Conservation (phyloP, 1,284 basidiomycete genomes). For the Gomphus sp. region DNA sequence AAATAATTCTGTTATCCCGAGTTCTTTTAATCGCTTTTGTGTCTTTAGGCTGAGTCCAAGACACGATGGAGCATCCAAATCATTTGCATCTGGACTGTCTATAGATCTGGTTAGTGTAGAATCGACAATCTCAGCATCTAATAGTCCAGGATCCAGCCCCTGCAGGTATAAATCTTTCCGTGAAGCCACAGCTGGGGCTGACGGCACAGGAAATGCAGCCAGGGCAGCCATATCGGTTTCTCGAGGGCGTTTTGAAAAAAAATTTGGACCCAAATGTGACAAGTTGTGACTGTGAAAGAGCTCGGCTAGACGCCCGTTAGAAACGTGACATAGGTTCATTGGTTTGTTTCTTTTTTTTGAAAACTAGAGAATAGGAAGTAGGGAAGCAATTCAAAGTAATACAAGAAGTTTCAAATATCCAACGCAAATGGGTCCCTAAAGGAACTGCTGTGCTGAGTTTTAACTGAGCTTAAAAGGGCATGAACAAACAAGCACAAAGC, state of each 20-base stretch:
- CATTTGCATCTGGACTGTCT: conserved; percentile 29
- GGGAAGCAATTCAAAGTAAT: too few relatives aligned
- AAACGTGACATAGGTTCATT: too few relatives aligned
- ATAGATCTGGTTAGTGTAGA: conserved; percentile 44
- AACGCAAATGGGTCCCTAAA: too few relatives aligned
- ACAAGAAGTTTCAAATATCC: too few relatives aligned
- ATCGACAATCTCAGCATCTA: conserved; percentile 65
- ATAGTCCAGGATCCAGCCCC: conserved; percentile 67
- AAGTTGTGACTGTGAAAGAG: neutral
- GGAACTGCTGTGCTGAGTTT: neutral
- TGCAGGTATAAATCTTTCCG: conserved; percentile 61
- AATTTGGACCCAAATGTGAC: conserved; percentile 16
- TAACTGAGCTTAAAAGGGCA: neutral
- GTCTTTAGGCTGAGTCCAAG: conserved; percentile 52
- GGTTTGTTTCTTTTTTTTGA: too few relatives aligned
- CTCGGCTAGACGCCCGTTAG: neutral
- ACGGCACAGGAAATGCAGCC: conserved; percentile 65
- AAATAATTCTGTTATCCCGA: conserved; percentile 78
- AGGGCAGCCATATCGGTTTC: conserved; percentile 27
- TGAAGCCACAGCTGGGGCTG: conserved; percentile 61
- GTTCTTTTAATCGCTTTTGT: conserved; percentile 54
- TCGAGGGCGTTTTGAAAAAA: conserved; percentile 23
- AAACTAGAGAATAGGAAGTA: too few relatives aligned
- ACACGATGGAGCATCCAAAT: conserved; percentile 23
- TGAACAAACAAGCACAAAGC: neutral